Evolutionary conservation across 305 asterid genomes (phyloP).

Genomic region (Withania somnifera): DNA sequence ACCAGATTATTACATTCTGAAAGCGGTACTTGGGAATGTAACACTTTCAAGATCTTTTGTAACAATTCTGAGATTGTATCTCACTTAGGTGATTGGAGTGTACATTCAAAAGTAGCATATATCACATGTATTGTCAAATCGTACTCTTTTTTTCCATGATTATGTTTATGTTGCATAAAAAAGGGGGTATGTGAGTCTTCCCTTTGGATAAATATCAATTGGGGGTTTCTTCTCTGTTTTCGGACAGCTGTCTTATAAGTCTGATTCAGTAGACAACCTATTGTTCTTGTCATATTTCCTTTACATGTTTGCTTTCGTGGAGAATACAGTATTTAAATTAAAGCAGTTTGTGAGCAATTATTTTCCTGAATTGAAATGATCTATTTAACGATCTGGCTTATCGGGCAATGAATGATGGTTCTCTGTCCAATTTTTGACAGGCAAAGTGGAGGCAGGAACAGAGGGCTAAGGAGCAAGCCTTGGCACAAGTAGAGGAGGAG

Average conservation of each 20-base stretch:
- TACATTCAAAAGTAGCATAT: background rate
- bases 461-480: slow-evolving; percentile 42
- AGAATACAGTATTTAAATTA: background rate
- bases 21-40: background rate
- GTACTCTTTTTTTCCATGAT: background rate
- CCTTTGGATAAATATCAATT: background rate
- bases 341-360: background rate
- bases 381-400: background rate
- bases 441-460: slow-evolving; percentile 74
- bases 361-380: background rate
- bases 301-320: background rate
- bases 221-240: background rate
- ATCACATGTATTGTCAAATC: background rate
- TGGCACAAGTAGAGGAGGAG: slow-evolving; percentile 59
- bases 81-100: background rate
- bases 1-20: background rate
- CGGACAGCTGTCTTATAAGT: background rate
- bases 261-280: background rate
- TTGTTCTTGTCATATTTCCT: background rate
- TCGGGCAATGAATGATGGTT: background rate
- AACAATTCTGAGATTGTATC: background rate
- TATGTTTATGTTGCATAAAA: background rate
- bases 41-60: background rate
- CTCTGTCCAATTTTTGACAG: slow-evolving; percentile 24
- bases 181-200: background rate